These are phyloP conservation scores for Fraxinus americana DNA, from an alignment of 257 asterid genomes.

Conservation along the genomic window DNA sequence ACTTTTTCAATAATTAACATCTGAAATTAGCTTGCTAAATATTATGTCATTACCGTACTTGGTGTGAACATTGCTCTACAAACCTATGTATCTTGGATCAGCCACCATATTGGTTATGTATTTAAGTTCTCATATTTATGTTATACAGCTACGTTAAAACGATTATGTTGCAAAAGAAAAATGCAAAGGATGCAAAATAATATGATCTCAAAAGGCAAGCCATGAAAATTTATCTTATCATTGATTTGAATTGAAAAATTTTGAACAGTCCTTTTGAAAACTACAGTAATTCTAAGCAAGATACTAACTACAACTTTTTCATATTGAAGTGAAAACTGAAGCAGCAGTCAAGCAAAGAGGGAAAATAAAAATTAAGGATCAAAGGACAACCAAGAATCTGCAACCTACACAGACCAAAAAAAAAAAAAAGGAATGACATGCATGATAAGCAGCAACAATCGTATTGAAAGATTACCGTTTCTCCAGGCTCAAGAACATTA, in stretches of 20 bases:
- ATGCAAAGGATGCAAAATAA: constrained; percentile 11
- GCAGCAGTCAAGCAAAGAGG: constrained; percentile 14
- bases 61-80: background rate
- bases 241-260: background rate
- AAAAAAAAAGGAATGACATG: background rate
- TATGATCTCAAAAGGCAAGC: background rate
- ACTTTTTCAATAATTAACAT: background rate
- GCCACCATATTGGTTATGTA: constrained; percentile 9
- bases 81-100: constrained; percentile 7
- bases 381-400: constrained; percentile 13
- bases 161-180: constrained; percentile 15
- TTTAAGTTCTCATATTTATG: background rate
- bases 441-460: constrained; percentile 7
- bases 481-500: constrained; percentile 85
- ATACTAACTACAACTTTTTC: background rate
- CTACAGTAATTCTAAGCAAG: constrained; percentile 1
- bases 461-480: constrained; percentile 56
- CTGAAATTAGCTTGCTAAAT: background rate
- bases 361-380: background rate
- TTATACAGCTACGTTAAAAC: constrained; percentile 1
- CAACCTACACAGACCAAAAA: background rate
- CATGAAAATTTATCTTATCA: background rate
- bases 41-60: background rate
- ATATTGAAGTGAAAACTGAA: background rate
- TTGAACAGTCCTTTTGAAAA: background rate